Evolutionary conservation across 2,329 filamentous ascomycete species (phyloP).

Genomic region (Trichoderma gracile): DNA sequence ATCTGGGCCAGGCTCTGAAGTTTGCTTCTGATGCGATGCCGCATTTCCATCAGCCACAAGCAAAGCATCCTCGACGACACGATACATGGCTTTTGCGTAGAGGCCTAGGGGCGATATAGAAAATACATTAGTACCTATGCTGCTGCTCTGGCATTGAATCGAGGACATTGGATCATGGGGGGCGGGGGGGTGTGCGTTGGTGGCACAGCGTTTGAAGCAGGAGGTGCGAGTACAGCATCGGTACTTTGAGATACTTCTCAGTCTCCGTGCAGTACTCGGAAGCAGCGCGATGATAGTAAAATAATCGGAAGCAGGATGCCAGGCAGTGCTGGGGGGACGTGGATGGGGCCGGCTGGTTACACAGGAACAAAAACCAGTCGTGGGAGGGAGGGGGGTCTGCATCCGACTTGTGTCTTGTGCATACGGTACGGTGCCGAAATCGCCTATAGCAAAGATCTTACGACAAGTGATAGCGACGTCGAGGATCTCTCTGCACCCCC

Average conservation of each 20-base stretch:
- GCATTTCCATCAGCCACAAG: background rate
- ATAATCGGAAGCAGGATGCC: conserved; percentile 33
- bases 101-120: background rate
- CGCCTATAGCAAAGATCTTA: conserved; percentile 11
- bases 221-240: conserved; percentile 6
- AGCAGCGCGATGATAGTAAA: conserved; percentile 28
- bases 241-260: conserved; percentile 31
- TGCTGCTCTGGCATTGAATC: conserved; percentile 9
- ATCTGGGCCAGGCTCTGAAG: background rate
- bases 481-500: conserved; percentile 1
- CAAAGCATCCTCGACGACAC: background rate
- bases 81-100: conserved; percentile 3
- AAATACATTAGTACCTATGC: background rate
- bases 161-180: conserved; percentile 13
- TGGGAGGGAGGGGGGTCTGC: conserved; percentile 25
- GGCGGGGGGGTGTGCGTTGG: background rate
- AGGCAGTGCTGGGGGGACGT: conserved; percentile 28
- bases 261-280: conserved; percentile 28
- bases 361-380: conserved; percentile 24
- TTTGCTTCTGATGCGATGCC: conserved; percentile 1
- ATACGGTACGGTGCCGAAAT: conserved; percentile 18
- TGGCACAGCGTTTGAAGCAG: background rate
- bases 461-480: conserved; percentile 3
- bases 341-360: conserved; percentile 30
- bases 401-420: conserved; percentile 25